phyloP scores from a whole-genome alignment of 73 alveolate genomes.

The Effrenium voratum region DNA sequence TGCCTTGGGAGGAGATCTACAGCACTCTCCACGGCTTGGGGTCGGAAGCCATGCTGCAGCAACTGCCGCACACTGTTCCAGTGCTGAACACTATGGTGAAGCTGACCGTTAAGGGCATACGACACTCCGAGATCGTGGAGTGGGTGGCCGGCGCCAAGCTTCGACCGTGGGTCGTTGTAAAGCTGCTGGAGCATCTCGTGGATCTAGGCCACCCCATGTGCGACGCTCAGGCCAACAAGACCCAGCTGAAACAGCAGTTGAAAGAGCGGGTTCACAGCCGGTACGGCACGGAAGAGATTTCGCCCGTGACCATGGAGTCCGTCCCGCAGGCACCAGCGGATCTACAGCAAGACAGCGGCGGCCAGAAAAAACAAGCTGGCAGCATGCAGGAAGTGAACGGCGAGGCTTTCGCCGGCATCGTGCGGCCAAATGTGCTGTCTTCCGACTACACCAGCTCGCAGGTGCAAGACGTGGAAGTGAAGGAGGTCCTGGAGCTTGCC shows the following conservation, averaged over 20 bases:
- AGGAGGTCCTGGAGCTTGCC: background rate
- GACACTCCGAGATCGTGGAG: background rate
- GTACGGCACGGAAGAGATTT: background rate
- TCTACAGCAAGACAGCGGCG: background rate
- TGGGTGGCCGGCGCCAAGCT: conserved; percentile 11
- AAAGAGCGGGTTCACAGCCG: background rate
- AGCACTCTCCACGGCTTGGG: background rate
- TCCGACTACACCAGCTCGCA: background rate
- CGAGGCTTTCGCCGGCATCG: background rate
- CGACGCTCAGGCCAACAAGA: background rate
- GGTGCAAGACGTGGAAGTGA: background rate
- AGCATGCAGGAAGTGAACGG: background rate
- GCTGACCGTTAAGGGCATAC: background rate
- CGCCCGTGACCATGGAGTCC: background rate
- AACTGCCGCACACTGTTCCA: background rate
- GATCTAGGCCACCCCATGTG: background rate
- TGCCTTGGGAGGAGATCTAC: conserved; percentile 27
- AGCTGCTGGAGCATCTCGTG: background rate
- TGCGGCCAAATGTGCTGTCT: background rate
- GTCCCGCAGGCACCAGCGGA: background rate
- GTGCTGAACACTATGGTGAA: background rate
- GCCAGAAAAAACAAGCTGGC: background rate
- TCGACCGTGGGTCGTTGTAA: conserved; percentile 11
- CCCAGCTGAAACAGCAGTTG: background rate
- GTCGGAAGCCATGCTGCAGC: background rate